phyloP scores from a whole-genome alignment of 2,329 filamentous ascomycete genomes.

The Alternaria longipes region DNA sequence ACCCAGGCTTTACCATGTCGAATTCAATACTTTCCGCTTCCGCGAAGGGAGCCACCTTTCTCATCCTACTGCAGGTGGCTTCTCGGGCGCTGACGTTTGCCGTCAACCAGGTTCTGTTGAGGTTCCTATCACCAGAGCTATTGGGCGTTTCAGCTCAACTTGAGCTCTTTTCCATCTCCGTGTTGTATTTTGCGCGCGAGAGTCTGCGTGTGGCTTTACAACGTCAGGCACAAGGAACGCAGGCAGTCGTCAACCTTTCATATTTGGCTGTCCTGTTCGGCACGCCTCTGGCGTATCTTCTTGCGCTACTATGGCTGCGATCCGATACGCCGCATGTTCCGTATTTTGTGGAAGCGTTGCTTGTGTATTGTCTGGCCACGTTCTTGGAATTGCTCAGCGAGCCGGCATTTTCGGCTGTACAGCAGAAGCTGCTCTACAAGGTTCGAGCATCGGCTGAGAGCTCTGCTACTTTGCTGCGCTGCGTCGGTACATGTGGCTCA shows the following conservation, averaged over 20 bases:
- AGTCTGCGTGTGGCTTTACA: conserved; percentile 91
- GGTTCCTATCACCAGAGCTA: conserved; percentile 83
- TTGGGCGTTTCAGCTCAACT: conserved; percentile 89
- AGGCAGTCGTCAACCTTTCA: conserved; percentile 87
- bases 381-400: conserved; percentile 83
- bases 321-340: conserved; percentile 65
- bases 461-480: conserved; percentile 80
- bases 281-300: conserved; percentile 66
- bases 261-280: conserved; percentile 81
- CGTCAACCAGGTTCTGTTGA: conserved; percentile 89
- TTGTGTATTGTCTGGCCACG: conserved; percentile 65
- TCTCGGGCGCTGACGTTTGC: conserved; percentile 91
- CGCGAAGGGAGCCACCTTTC: conserved; percentile 79
- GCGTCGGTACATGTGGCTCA: conserved; percentile 74
- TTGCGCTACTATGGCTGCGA: conserved; percentile 74
- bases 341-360: conserved; percentile 67
- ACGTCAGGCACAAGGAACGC: conserved; percentile 69
- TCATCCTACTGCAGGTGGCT: conserved; percentile 86
- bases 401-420: conserved; percentile 87
- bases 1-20: conserved; percentile 34
- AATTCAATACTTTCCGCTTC: conserved; percentile 55
- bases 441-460: conserved; percentile 85
- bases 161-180: conserved; percentile 89
- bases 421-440: conserved; percentile 81
- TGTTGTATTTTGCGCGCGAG: conserved; percentile 95